phyloP scores from a whole-genome alignment of 2,329 filamentous ascomycete genomes.

The Aspergillus eucalypticola region DNA sequence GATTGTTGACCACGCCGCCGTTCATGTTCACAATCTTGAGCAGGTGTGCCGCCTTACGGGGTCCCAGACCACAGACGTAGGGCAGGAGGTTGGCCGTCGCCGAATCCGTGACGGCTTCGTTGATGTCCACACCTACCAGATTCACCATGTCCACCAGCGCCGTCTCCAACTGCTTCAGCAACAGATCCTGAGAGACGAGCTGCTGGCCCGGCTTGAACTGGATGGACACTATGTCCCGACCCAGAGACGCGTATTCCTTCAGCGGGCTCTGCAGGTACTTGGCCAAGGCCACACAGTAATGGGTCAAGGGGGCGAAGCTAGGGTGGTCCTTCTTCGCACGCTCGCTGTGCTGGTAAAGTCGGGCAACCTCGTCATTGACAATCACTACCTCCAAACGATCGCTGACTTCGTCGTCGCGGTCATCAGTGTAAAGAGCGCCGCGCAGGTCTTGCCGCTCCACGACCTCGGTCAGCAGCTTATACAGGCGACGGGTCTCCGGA shows the following conservation, averaged over 20 bases:
- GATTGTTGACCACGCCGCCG: constrained; percentile 78
- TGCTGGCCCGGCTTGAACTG: constrained; percentile 89
- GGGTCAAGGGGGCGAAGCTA: constrained; percentile 71
- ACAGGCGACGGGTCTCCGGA: constrained; percentile 79
- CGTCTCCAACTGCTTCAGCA: constrained; percentile 85
- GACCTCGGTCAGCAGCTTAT: constrained; percentile 76
- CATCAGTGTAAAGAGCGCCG: constrained; percentile 80
- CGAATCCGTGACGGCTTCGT: constrained; percentile 78
- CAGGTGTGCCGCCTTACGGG: constrained; percentile 81
- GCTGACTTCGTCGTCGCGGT: constrained; percentile 71
- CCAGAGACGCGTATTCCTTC: constrained; percentile 92
- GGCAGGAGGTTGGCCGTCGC: constrained; percentile 86
- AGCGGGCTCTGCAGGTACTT: constrained; percentile 93
- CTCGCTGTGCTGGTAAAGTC: constrained; percentile 88
- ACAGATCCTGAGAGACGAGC: constrained; percentile 81
- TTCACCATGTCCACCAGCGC: constrained; percentile 99
- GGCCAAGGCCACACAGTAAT: constrained; percentile 87
- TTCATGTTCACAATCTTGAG: constrained; percentile 91
- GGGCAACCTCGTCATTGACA: constrained; percentile 95
- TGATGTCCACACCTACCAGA: constrained; percentile 90
- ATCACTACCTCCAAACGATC: constrained; percentile 85
- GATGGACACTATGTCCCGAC: constrained; percentile 82
- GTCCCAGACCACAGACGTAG: constrained; percentile 87
- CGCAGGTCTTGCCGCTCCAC: constrained; percentile 75
- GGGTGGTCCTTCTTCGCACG: constrained; percentile 80